Evolutionary conservation across 2,329 filamentous ascomycete genomes (phyloP).

Genomic region (Ascochyta clinopodiicola): DNA sequence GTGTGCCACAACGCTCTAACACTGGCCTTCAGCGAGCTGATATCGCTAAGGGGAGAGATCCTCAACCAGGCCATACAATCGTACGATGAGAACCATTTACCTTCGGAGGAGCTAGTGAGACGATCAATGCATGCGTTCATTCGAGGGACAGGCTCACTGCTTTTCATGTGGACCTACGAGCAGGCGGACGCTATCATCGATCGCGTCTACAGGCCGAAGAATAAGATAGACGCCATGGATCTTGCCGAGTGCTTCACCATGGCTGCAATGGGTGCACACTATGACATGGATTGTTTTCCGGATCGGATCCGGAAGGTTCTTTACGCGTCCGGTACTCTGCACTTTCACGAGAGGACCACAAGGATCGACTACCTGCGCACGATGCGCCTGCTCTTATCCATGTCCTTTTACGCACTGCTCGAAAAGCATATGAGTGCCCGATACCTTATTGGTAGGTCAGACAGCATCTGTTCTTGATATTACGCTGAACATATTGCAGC

Average conservation of each 20-base stretch:
- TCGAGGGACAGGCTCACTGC: constrained; percentile 43
- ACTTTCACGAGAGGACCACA: constrained; percentile 43
- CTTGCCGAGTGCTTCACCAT: constrained; percentile 46
- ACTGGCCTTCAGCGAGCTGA: constrained; percentile 45
- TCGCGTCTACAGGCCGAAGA: constrained; percentile 41
- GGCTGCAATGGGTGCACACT: constrained; percentile 48
- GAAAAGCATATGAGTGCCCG: constrained; percentile 50
- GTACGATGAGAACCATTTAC: constrained; percentile 39
- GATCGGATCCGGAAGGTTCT: constrained; percentile 39
- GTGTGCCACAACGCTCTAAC: constrained; percentile 45
- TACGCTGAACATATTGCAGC: constrained; percentile 27
- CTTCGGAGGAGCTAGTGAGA: constrained; percentile 36
- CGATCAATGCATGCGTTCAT: constrained; percentile 46
- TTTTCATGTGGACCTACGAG: constrained; percentile 45
- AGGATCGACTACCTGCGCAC: constrained; percentile 40
- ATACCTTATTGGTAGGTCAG: constrained; percentile 43
- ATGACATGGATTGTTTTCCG: constrained; percentile 45
- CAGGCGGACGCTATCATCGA: constrained; percentile 44
- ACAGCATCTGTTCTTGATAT: no score
- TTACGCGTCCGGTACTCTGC: constrained; percentile 43
- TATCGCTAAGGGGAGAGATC: constrained; percentile 41
- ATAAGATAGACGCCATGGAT: constrained; percentile 39
- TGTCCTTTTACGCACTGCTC: constrained; percentile 46
- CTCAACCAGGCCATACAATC: constrained; percentile 29
- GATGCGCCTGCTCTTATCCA: constrained; percentile 45